phyloP scores from a whole-genome alignment of 2,329 filamentous ascomycete genomes.

The Colletotrichum caudatum region DNA sequence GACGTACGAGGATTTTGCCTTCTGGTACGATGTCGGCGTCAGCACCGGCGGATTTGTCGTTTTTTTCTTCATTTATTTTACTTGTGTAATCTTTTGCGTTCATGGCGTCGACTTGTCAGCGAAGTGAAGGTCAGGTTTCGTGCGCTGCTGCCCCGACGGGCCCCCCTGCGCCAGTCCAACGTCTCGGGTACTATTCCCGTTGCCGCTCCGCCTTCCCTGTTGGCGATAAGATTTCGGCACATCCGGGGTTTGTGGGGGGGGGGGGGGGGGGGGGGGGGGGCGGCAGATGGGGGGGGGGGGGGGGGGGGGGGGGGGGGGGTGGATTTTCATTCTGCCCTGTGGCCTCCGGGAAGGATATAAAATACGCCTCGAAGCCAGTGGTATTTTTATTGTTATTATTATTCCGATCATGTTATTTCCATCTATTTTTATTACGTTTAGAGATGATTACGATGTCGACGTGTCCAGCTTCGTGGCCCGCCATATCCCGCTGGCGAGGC shows the following conservation, averaged over 20 bases:
- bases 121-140: not conserved
- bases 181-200: not conserved
- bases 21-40: conserved; percentile 7
- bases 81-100: not conserved
- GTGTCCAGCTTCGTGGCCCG: conserved; percentile 13
- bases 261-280: too few relatives aligned
- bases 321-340: not conserved
- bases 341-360: too few relatives aligned
- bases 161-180: not conserved
- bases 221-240: not conserved
- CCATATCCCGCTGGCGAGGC: not conserved
- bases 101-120: not conserved
- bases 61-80: too few relatives aligned
- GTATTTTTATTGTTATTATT: not conserved
- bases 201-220: not conserved
- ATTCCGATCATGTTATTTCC: too few relatives aligned
- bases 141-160: not conserved
- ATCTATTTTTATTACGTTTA: not conserved
- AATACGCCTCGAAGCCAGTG: not conserved
- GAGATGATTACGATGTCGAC: conserved; percentile 22
- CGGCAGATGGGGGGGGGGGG: too few relatives aligned
- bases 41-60: not conserved
- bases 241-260: too few relatives aligned
- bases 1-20: not conserved
- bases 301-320: too few relatives aligned